A percentile compares a stretch with the other conserved stretches of the same genome.
Conservation (phyloP, 805 yeast genomes). For the Kurtzmaniella fragi region DNA sequence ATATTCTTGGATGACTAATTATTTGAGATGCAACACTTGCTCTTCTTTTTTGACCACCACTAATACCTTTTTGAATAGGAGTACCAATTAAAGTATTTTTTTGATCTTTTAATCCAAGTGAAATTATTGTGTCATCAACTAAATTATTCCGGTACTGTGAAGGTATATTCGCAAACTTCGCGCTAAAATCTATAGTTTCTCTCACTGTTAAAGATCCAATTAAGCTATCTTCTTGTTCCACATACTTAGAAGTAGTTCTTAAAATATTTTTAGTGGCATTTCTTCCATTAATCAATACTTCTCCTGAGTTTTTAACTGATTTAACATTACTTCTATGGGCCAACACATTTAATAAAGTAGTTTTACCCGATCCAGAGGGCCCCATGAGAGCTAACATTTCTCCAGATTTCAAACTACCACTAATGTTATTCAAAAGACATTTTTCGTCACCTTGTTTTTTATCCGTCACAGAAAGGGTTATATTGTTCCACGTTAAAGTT, state of each 20-base stretch:
- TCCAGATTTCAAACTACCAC: conserved; percentile 55
- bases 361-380: conserved; percentile 43
- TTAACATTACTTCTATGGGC: conserved; percentile 20
- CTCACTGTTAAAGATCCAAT: conserved; percentile 63
- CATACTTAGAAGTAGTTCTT: too few relatives aligned
- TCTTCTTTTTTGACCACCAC: conserved; percentile 66
- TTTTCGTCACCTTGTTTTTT: too few relatives aligned
- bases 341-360: conserved; percentile 33
- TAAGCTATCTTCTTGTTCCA: conserved; percentile 71
- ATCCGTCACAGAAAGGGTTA: too few relatives aligned
- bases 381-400: conserved; percentile 63
- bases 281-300: conserved; percentile 28
- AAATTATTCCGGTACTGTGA: conserved; percentile 28
- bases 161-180: conserved; percentile 59
- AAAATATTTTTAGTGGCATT: conserved; percentile 32
- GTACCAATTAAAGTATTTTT: conserved; percentile 66
- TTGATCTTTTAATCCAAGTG: conserved; percentile 55
- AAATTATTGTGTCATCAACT: conserved; percentile 35
- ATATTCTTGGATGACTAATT: conserved; percentile 62
- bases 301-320: conserved; percentile 18
- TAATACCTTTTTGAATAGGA: conserved; percentile 33
- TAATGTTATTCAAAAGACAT: too few relatives aligned
- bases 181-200: conserved; percentile 67
- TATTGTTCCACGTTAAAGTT: too few relatives aligned
- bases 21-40: conserved; percentile 79